Conservation (phyloP, 371 early-diverging fungal genomes). For the Mortierella sp. region DNA sequence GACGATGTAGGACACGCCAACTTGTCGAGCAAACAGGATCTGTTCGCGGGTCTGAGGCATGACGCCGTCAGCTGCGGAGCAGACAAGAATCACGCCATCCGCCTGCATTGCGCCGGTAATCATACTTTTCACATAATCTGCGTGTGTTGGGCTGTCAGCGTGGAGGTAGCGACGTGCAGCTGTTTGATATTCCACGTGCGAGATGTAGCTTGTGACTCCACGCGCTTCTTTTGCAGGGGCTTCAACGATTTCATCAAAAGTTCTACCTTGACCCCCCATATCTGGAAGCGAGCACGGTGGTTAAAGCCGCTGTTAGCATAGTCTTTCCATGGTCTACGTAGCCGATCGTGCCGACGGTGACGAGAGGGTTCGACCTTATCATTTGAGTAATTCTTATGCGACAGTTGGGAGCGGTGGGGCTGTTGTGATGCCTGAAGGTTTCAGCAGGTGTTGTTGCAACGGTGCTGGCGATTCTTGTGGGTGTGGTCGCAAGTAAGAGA, state of each 20-base stretch:
- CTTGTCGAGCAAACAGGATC: too few species aligned
- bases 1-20: too few species aligned
- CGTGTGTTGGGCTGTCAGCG: slow-evolving; percentile 99
- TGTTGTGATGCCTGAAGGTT: too few species aligned
- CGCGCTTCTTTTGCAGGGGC: slow-evolving; percentile 98
- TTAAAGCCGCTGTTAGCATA: slow-evolving; percentile 99
- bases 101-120: slow-evolving; percentile 99
- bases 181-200: slow-evolving; percentile 98
- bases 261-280: slow-evolving; percentile 93
- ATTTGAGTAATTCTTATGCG: too few species aligned
- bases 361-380: slow-evolving; percentile 97
- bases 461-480: too few species aligned
- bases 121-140: slow-evolving; percentile 99
- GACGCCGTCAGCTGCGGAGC: too few species aligned
- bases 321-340: slow-evolving; percentile 99
- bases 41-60: too few species aligned
- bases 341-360: slow-evolving; percentile 99
- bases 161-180: slow-evolving; percentile 92
- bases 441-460: too few species aligned
- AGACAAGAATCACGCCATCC: too few species aligned
- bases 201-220: slow-evolving; percentile 97
- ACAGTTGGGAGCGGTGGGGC: too few species aligned
- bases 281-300: slow-evolving; percentile 92
- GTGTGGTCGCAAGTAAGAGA: too few species aligned
- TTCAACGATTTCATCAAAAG: slow-evolving; percentile 97